phyloP scores from a whole-genome alignment of 2,329 filamentous ascomycete species.

The Pseudodiploospora longispora region DNA sequence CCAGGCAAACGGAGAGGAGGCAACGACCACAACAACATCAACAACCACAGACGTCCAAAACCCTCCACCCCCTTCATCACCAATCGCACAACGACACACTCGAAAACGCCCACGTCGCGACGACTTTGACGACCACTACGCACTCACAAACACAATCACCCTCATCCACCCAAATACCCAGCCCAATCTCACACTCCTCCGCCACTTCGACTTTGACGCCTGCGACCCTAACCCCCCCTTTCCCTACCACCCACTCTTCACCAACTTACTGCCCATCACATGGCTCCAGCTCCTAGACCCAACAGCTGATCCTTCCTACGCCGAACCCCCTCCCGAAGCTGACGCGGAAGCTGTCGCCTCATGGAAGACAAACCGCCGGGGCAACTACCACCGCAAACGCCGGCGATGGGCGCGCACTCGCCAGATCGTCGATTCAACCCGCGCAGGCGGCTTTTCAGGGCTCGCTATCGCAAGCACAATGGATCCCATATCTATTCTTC shows the following conservation, averaged over 20 bases:
- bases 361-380: constrained; percentile 76
- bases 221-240: constrained; percentile 50
- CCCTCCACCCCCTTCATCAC: constrained; percentile 8
- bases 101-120: constrained; percentile 25
- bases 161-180: constrained; percentile 75
- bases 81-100: constrained; percentile 15
- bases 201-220: constrained; percentile 81
- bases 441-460: constrained; percentile 71
- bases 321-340: constrained; percentile 52
- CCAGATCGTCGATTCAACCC: constrained; percentile 65
- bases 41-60: constrained; percentile 6
- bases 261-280: constrained; percentile 72
- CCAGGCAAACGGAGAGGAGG: constrained; percentile 4
- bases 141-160: constrained; percentile 67
- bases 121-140: constrained; percentile 57
- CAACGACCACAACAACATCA: constrained; percentile 2
- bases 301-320: constrained; percentile 64
- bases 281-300: constrained; percentile 89
- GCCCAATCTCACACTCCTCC: constrained; percentile 78
- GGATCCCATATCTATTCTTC: constrained; percentile 70
- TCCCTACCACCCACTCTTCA: constrained; percentile 69
- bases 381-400: constrained; percentile 82
- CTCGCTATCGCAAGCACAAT: constrained; percentile 76
- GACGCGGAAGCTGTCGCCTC: constrained; percentile 53
- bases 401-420: constrained; percentile 69